phyloP scores from a whole-genome alignment of 371 early-diverging fungal species.

The Actinomortierella ambigua region DNA sequence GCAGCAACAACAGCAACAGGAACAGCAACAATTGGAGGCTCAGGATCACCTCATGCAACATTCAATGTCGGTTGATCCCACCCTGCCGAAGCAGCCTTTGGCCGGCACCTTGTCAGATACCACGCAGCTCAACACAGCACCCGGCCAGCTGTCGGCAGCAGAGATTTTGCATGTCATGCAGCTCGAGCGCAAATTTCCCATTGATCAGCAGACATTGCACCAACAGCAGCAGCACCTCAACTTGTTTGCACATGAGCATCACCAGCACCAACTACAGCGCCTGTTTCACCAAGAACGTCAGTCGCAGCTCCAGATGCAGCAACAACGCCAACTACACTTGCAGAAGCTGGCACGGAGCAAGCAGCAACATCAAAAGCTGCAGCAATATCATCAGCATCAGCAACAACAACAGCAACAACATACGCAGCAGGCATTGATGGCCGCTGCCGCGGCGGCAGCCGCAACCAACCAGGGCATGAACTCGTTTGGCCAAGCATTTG shows the following conservation, averaged over 20 bases:
- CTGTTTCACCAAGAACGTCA: conserved; percentile 23
- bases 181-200: conserved; percentile 12
- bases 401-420: conserved; percentile 18
- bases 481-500: too few relatives aligned
- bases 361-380: conserved; percentile 31
- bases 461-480: conserved; percentile 9
- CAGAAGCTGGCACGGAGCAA: conserved; percentile 32
- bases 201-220: conserved; percentile 18
- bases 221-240: conserved; percentile 37
- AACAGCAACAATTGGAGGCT: conserved; percentile 4
- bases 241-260: conserved; percentile 38
- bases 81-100: too few relatives aligned
- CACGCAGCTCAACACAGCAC: neutral
- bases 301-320: conserved; percentile 18
- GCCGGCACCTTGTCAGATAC: too few relatives aligned
- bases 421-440: conserved; percentile 9
- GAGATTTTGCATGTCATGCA: conserved; percentile 24
- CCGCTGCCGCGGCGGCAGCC: too few relatives aligned
- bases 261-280: conserved; percentile 25
- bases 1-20: conserved; percentile 9
- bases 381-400: conserved; percentile 16
- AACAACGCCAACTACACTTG: conserved; percentile 29
- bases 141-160: conserved; percentile 7
- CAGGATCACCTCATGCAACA: too few relatives aligned
- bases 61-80: too few relatives aligned